phyloP scores from a whole-genome alignment of 2,329 filamentous ascomycete genomes.

The Whalleya microplaca region DNA sequence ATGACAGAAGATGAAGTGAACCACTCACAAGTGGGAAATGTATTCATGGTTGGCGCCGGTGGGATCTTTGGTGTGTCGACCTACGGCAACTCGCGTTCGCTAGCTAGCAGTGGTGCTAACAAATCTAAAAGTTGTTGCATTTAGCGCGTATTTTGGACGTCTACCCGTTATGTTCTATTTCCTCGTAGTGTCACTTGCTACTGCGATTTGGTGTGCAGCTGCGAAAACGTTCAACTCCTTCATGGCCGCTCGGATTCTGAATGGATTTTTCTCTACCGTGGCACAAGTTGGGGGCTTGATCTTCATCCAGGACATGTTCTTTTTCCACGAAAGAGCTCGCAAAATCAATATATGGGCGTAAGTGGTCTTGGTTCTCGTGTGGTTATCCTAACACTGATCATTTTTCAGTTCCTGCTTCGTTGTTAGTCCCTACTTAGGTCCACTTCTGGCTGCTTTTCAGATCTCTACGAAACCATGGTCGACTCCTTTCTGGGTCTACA shows the following conservation, averaged over 20 bases:
- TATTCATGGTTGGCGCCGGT: slow-evolving; percentile 53
- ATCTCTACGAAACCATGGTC: slow-evolving; percentile 50
- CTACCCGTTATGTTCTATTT: slow-evolving; percentile 50
- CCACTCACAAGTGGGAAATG: slow-evolving; percentile 54
- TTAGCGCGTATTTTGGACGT: slow-evolving; percentile 48
- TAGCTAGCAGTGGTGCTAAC: slow-evolving; percentile 3
- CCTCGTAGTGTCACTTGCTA: slow-evolving; percentile 41
- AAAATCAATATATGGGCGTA: slow-evolving; percentile 54
- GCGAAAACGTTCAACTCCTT: slow-evolving; percentile 50
- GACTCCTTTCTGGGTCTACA: slow-evolving; percentile 52
- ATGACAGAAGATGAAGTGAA: slow-evolving; percentile 53
- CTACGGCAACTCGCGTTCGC: not conserved
- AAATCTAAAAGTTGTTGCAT: slow-evolving; percentile 38
- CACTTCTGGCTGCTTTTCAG: slow-evolving; percentile 52
- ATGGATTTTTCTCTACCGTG: slow-evolving; percentile 52
- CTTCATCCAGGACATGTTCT: slow-evolving; percentile 62
- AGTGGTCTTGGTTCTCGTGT: slow-evolving; percentile 11
- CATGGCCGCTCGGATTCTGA: slow-evolving; percentile 52
- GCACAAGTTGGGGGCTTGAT: slow-evolving; percentile 51
- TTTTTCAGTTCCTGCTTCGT: slow-evolving; percentile 41
- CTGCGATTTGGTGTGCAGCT: slow-evolving; percentile 48
- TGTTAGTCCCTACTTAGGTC: slow-evolving; percentile 49
- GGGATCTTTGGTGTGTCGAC: slow-evolving; percentile 41
- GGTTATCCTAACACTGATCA: slow-evolving; percentile 1
- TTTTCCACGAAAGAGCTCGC: slow-evolving; percentile 58